Conservation (phyloP, 495 filamentous ascomycete genomes). For the Penicillium maclennaniae region DNA sequence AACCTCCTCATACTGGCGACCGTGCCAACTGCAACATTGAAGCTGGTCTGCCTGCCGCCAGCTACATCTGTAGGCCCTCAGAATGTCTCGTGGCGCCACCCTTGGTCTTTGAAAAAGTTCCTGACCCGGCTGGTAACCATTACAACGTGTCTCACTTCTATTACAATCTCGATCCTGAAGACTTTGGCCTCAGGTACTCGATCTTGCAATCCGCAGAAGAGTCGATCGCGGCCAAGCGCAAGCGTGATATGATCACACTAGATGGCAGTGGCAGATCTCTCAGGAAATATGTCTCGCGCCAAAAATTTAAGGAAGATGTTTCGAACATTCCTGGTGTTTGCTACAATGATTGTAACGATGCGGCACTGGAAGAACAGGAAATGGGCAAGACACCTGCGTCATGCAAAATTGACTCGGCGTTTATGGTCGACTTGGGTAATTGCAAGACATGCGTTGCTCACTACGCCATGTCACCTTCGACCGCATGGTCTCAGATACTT, state of each 20-base stretch:
- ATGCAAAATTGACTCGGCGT: constrained; percentile 41
- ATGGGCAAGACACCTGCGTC: constrained; percentile 45
- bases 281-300: neutral
- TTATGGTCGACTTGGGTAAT: constrained; percentile 25
- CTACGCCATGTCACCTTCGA: constrained; percentile 3
- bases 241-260: neutral
- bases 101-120: constrained; percentile 31
- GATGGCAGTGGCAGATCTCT: neutral
- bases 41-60: constrained; percentile 45
- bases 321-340: constrained; percentile 41
- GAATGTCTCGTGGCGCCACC: constrained; percentile 50
- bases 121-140: constrained; percentile 26
- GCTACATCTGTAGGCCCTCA: constrained; percentile 51
- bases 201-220: constrained; percentile 46
- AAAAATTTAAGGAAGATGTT: constrained; percentile 5
- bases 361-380: constrained; percentile 40
- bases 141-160: constrained; percentile 52
- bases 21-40: constrained; percentile 50
- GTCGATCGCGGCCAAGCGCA: neutral
- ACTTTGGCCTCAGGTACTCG: constrained; percentile 58
- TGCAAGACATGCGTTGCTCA: constrained; percentile 35
- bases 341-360: constrained; percentile 52
- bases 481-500: constrained; percentile 5
- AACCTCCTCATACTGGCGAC: constrained; percentile 19
- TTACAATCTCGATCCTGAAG: constrained; percentile 59